Evolutionary conservation across 176 grass and related monocot genomes (phyloP).

Genomic region (Dendrocalamus sinicus): DNA sequence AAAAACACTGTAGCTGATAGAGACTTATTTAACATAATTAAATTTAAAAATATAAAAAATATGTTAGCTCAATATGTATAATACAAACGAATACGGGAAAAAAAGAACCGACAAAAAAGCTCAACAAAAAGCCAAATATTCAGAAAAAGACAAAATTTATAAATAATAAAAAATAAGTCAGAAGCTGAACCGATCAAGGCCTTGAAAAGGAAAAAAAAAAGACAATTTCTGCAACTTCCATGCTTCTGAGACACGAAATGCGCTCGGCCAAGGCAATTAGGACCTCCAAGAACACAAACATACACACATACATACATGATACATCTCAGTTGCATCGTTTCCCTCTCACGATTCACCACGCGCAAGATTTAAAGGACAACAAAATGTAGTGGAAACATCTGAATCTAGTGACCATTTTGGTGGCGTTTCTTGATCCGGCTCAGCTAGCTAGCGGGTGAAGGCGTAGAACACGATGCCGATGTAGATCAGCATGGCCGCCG

Average conservation of each 20-base stretch:
- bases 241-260: background rate
- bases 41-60: no score
- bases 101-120: no score
- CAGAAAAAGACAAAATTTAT: no score
- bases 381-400: background rate
- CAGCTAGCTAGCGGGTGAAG: conserved; percentile 51
- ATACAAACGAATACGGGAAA: no score
- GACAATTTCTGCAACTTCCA: background rate
- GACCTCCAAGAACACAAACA: background rate
- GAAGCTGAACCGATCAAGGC: no score
- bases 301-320: background rate
- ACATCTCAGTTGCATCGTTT: conserved; percentile 14
- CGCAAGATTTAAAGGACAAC: background rate
- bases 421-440: background rate
- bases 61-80: no score
- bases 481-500: conserved; percentile 80
- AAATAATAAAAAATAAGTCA: no score
- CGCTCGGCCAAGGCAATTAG: background rate
- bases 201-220: background rate
- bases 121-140: no score
- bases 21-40: no score
- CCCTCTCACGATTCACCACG: background rate
- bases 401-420: background rate
- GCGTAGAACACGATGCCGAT: conserved; percentile 72
- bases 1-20: no score